Conservation (phyloP, 805 yeast species). For the Scheffersomyces ergatensis region DNA sequence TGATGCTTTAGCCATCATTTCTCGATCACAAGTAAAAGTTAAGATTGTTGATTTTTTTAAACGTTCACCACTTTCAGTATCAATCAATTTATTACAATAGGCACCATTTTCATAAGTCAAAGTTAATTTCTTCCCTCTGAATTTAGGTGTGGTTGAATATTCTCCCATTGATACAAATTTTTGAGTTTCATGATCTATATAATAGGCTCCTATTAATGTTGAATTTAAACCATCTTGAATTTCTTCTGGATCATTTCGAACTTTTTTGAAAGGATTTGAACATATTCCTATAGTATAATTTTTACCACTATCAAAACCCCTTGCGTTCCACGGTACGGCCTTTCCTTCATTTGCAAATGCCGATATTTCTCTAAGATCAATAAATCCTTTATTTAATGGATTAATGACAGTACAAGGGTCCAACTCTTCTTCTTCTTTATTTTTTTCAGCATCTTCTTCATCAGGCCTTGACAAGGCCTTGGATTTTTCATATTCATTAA, state of each 20-base stretch:
- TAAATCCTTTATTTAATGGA: conserved; percentile 45
- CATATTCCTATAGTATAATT: conserved; percentile 62
- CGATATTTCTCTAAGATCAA: conserved; percentile 51
- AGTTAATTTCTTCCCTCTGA: conserved; percentile 69
- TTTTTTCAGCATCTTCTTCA: conserved; percentile 3
- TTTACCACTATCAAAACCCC: conserved; percentile 64
- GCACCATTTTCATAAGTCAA: conserved; percentile 72
- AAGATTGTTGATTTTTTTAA: conserved; percentile 61
- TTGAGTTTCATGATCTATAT: conserved; percentile 36
- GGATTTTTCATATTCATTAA: not conserved
- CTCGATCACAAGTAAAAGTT: conserved; percentile 78
- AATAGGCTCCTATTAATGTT: conserved; percentile 39
- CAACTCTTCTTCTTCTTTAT: conserved; percentile 7
- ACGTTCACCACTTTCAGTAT: conserved; percentile 41
- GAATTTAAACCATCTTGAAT: conserved; percentile 42
- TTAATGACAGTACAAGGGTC: conserved; percentile 40
- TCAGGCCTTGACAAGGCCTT: not conserved
- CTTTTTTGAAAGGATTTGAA: conserved; percentile 44
- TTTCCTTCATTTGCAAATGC: conserved; percentile 46
- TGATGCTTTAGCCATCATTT: conserved; percentile 60
- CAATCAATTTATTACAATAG: conserved; percentile 43
- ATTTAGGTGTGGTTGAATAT: conserved; percentile 56
- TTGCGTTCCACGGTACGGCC: conserved; percentile 58
- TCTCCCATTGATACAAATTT: conserved; percentile 51
- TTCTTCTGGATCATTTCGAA: conserved; percentile 34